Base-by-base conservation (phyloP, 345 rosid species). In the Combretum micranthum region DNA sequence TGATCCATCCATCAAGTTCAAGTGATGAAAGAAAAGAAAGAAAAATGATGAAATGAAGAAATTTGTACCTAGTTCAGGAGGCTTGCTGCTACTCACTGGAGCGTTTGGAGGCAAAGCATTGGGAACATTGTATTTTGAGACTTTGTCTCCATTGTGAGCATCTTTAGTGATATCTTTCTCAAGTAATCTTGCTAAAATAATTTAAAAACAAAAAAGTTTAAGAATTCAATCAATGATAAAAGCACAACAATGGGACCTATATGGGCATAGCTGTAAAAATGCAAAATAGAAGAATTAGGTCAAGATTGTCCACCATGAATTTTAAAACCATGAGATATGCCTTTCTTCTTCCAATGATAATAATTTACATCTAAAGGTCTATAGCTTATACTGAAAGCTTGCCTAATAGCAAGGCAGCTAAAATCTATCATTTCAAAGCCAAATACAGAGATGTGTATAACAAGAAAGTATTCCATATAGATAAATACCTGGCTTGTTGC, bases 81-180 rank as follows among this genome's bases (percentile, higher is more conserved):
- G 67, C 65, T 74, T 65, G 73, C 56, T 82, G 59, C 57, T 68
- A 72, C 61, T 77, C 52, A 77, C 74, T 20, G 62, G 51, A 65
- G 74, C 18, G 55, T 67, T 73, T 46, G 80, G 37, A 57, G 80
- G 68, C 68, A 82, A 22, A 53, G 80, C 48, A 70, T 76, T 81
- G 43, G 84, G 70, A 47, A 71, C n/a, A n/a, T 64, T 32, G 62
- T 2, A 60, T 16, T 78, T 71, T 80, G 91, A 44, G 89, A 82
- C 72, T 79, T 86, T 61, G 62, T 72, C 77, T 88, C 96, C 85
- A 91, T 75, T 47, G 90, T 62, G 53, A 86, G 79, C 98, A 91
- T 82, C 87, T 88, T 88, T 81, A 82, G 44, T 19, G 96, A 83
- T 75, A 91, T 88, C 65, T 76, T 88, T 72, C 79, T 79, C 43